Evolutionary conservation across 176 grass and related monocot species (phyloP), one percentile per base, ranked within the genome.

Genomic region (Eleusine indica): DNA sequence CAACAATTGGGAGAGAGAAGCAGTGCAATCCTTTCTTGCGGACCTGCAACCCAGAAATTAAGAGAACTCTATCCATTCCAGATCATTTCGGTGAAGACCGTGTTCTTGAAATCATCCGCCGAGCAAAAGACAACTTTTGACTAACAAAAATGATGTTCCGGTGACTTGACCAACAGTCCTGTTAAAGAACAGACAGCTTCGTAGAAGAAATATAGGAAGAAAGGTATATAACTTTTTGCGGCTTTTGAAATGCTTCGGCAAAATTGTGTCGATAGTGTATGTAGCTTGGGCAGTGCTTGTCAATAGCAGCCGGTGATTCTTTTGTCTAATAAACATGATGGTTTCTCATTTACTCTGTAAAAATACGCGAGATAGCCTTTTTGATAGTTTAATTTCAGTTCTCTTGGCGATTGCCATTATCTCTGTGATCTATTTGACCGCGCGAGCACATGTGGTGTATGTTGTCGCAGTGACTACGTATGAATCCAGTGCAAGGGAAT

Each of bases 21-120:
- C 87, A 89, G 71, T 99, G 96, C 81, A 98, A 99, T 92, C 93
- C 93, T 66, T 99, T 99, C 79, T 70, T 99, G 77, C 91, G 96
- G 80, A 96, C 93, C 22, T 90, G 83, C 5, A 99, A 86, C 80
- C 78, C 82, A 44, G 93, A 96, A 60, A 99, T 99, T 64, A 88
- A 89, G 76, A 82, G 68, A 52, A 89, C 57, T 29, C 75, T 99
- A 62, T 92, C 87, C 37, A 91, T 99, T 88, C 91, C 96, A 76
- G 82, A 87, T 35, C 75, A 89, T 89, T 92, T 92, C 3, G 82
- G 85, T 66, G 91, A 99, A 44, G 87, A 86, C 4, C 91, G 81
- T 69, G 91, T 92, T 22, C 85, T 99, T 71, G 89, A 89, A 71
- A 81, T 96, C 57, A 89, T 96, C 54, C 79, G 91, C 32, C 86